Evolutionary conservation across 2,329 filamentous ascomycete species (phyloP), one percentile per base, ranked within the genome.

Genomic region (Trichoderma lentiforme): DNA sequence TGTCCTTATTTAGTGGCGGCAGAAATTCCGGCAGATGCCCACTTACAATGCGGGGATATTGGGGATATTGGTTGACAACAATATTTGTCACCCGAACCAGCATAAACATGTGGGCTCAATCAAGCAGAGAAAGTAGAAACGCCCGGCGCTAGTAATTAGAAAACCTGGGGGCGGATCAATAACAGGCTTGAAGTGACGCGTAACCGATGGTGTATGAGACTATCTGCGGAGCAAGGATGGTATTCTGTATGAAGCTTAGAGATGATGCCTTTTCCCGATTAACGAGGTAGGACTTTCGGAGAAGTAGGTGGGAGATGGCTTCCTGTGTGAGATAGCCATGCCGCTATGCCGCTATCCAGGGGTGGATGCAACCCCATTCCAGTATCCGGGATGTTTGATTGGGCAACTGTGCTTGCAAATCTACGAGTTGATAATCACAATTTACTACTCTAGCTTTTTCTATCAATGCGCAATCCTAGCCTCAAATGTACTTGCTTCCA

Each of bases 81-180:
- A 28, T 36, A 12, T 47, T 26, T 30, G 36, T 63, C 60, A 28
- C 11, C 3, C 21, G 7, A 60, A 12, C n/a, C 1, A 39, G 43
- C 63, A 56, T 66, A 34, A 28, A 39, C 21, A 21, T 39, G 39
- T 14, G 26, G 12, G 34, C 34, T 30, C n/a, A n/a, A 30, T 43
- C 18, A 24, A 15, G 28, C 11, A 53, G n/a, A 43, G 51, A 28
- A 3, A 24, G 2, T 3, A 30, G 65, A 18, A 32, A 47, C 30
- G 30, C 43, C 32, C 8, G n/a, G 34, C 53, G 32, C 53, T 68
- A 60, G 24, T 6, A 15, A 60, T 56, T 9, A n/a, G 11, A 32
- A 43, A 68, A 60, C 43, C 53, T 47, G 65, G 65, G 65, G 65
- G 65, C 30, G 53, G 53, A 58, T 60, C 53, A 47, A 24, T 34